Conservation (phyloP, 1,284 basidiomycete species). For the Ganoderma sinense region DNA sequence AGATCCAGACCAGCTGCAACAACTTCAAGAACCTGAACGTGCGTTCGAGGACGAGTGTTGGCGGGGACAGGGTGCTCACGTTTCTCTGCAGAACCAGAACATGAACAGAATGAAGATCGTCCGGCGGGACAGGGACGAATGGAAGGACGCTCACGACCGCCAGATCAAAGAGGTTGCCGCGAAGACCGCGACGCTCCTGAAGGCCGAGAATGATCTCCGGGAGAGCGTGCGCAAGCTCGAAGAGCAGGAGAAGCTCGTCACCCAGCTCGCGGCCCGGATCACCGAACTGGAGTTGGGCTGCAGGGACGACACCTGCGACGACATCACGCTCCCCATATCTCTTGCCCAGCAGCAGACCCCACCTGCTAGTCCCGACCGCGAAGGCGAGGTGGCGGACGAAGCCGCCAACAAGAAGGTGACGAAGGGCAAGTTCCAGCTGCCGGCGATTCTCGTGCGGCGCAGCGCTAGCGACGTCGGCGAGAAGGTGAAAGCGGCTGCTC, state of each 20-base stretch:
- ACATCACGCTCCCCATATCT: not conserved
- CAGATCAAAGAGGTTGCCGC: not conserved
- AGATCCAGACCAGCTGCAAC: not conserved
- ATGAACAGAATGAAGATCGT: constrained; percentile 2
- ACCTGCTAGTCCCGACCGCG: not conserved
- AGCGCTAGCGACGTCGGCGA: not conserved
- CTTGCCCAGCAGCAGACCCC: not conserved
- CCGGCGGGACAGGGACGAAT: constrained; percentile 1
- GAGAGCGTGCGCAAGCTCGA: not conserved
- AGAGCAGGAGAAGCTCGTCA: not conserved
- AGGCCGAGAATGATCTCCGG: not conserved
- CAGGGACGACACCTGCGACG: not conserved
- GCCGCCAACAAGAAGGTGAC: not conserved
- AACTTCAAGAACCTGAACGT: constrained; percentile 2
- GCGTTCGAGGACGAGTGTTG: not conserved
- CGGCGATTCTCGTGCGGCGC: not conserved
- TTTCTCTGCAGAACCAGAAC: not conserved
- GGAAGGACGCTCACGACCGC: not conserved
- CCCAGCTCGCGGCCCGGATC: not conserved
- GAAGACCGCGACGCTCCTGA: not conserved
- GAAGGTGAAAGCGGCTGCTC: not conserved
- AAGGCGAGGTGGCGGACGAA: not conserved
- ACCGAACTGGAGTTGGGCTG: not conserved
- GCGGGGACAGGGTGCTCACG: not conserved
- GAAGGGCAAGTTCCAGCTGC: not conserved